Evolutionary conservation across 2,329 filamentous ascomycete genomes (phyloP), one percentile per base, ranked within the genome.

Genomic region (Monosporascus sp.): DNA sequence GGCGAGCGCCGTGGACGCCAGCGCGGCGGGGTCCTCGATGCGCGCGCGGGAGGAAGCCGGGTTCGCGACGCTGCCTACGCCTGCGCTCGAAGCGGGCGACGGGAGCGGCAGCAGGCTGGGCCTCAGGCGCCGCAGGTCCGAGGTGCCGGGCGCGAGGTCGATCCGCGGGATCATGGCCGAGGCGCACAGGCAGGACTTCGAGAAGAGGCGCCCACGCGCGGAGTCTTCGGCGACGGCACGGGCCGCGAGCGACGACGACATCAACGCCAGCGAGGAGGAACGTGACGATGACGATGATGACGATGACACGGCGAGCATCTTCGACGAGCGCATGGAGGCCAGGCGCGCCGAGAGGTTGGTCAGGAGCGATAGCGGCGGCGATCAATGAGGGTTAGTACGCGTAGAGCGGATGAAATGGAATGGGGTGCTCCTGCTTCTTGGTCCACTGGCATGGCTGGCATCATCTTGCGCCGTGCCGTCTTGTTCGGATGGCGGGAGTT

Each of bases 181-280:
- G 56, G 93, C 93, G 6, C 94, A 97, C 69, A 87, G 83, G 56
- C 88, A 96, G 69, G 93, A 97, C 72, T 97, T 97, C 68, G 89
- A 95, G 72, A 88, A 94, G 68, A 80, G 83, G 57, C 79, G 76
- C 27, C 77, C 78, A 3, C 64, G 62, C 7, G 31, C 31, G 9
- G 31, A 34, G 31, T 34, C 31, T 14, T 34, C 31, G 9, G 66
- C 71, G 17, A 14, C 22, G 43, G n/a, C 43, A 7, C 2, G n/a
- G 43, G 43, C 22, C 22, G 43, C 24, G 11, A 24, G 26, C 20
- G 43, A 46, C 11, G 22, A 46, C 4, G 43, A 46, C 9, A 22
- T 22, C 22, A 17, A 31, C 14, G 43, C n/a, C 20, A 22, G 20
- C 5, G 43, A 46, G 2, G 43, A 46, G 22, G 43, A 27, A 27